Base-by-base conservation (phyloP, 2,329 filamentous ascomycete species). In the Diplodia scrobiculata region DNA sequence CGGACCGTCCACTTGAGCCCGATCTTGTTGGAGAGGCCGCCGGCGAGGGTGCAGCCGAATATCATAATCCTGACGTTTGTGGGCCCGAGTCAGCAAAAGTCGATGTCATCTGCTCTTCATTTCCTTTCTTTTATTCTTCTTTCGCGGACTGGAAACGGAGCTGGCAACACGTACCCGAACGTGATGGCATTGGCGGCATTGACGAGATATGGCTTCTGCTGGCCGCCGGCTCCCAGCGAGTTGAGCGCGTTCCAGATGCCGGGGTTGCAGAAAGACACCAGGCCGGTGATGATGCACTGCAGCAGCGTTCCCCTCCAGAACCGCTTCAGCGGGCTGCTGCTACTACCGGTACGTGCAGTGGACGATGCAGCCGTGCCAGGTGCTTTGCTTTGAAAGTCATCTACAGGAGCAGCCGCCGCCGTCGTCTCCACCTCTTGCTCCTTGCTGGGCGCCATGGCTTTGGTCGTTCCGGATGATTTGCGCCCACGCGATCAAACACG, bases 121-220 rank as follows among this genome's bases (percentile, higher is more conserved):
- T 17, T n/a, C 13, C 9, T 53, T n/a, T 9, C 29, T n/a, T 17
- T 36, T 19, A 6, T 5, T 32, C 0, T 52, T 32, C 19, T 3
- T 19, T 7, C 0, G 10, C 1, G n/a, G 1, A 5, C 14, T 7
- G 14, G 19, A 29, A 34, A 29, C 27, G 21, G 7, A 29, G n/a
- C 13, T 38, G 10, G n/a, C 13, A 25, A 10, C 3, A 54, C 36
- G 14, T 17, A 65, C 41, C 48, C 86, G 72, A 91, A 91, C 0
- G 88, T 90, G 47, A 91, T 75, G 0, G 89, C 85, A 70, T 91
- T 91, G 13, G 87, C 88, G 0, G 86, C 83, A 70, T 90, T 91
- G 59, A 91, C 86, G 0, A 91, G 81, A 70, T 87, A 83, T 0
- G 89, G 89, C 9, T 82, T 82, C 69, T 87, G 82, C 34, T 84